Evolutionary conservation across 2,329 filamentous ascomycete genomes (phyloP).

Genomic region (Colletotrichum truncatum): DNA sequence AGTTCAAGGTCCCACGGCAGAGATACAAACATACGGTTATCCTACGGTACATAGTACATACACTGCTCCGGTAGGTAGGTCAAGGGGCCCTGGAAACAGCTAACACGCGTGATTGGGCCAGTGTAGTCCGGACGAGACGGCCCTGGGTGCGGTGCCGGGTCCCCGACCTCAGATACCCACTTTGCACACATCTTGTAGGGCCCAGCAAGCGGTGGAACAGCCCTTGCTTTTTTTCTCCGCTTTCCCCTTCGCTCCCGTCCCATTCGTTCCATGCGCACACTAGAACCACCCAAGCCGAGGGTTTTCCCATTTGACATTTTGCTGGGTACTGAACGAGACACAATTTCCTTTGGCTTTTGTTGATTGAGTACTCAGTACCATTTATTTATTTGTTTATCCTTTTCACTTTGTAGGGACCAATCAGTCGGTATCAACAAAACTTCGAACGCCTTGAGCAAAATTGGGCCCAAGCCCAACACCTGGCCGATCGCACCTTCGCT

Average conservation of each 20-base stretch:
- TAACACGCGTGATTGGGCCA: constrained; percentile 1
- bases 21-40: no score
- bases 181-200: neutral
- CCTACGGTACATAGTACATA: neutral
- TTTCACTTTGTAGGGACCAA: no score
- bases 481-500: no score
- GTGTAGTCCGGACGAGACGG: neutral
- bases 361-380: neutral
- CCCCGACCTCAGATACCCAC: neutral
- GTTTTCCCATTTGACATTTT: neutral
- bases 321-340: neutral
- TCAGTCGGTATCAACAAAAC: no score
- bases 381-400: no score
- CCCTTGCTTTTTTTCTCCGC: constrained; percentile 11
- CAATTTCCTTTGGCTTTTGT: neutral
- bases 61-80: neutral
- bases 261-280: constrained; percentile 1
- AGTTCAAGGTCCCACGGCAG: no score
- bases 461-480: no score
- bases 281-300: constrained; percentile 10
- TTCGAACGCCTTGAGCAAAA: no score
- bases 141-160: constrained; percentile 4
- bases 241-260: neutral
- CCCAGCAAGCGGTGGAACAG: constrained; percentile 1
- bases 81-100: neutral